Conservation (phyloP, 805 yeast species). For the Wickerhamiella kurtzmanii region DNA sequence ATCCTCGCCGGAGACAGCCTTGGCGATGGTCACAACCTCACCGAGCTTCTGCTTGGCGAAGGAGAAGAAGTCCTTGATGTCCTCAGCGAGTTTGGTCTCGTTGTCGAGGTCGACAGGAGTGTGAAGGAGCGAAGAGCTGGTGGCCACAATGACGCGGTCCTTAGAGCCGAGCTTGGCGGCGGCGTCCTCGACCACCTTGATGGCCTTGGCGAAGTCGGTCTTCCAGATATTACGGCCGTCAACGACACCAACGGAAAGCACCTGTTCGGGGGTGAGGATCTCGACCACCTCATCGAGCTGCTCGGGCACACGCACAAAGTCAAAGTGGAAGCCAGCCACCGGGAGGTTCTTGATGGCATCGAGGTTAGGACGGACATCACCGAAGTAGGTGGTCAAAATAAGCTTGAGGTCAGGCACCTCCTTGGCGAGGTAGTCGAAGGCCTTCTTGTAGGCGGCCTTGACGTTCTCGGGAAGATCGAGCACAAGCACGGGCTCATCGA, state of each 20-base stretch:
- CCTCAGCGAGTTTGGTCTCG: conserved; percentile 83
- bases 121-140: conserved; percentile 94
- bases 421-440: conserved; percentile 64
- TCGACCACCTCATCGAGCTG: conserved; percentile 76
- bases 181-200: conserved; percentile 69
- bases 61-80: conserved; percentile 94
- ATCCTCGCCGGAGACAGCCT: conserved; percentile 61
- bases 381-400: conserved; percentile 84
- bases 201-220: conserved; percentile 81
- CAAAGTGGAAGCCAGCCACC: conserved; percentile 92
- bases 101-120: conserved; percentile 92
- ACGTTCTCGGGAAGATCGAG: conserved; percentile 78
- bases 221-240: conserved; percentile 99
- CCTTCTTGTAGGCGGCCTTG: conserved; percentile 76
- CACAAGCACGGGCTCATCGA: conserved; percentile 95
- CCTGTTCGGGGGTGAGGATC: conserved; percentile 55
- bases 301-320: conserved; percentile 90
- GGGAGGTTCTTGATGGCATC: conserved; percentile 79
- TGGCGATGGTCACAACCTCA: conserved; percentile 86
- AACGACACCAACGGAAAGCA: conserved; percentile 89
- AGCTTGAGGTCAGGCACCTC: conserved; percentile 64
- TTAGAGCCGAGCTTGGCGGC: conserved; percentile 72
- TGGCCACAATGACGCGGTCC: conserved; percentile 61
- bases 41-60: conserved; percentile 92
- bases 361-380: conserved; percentile 96